Evolutionary conservation across 2,329 filamentous ascomycete species (phyloP), one percentile per base, ranked within the genome.

Genomic region (Microsporum audouinii): DNA sequence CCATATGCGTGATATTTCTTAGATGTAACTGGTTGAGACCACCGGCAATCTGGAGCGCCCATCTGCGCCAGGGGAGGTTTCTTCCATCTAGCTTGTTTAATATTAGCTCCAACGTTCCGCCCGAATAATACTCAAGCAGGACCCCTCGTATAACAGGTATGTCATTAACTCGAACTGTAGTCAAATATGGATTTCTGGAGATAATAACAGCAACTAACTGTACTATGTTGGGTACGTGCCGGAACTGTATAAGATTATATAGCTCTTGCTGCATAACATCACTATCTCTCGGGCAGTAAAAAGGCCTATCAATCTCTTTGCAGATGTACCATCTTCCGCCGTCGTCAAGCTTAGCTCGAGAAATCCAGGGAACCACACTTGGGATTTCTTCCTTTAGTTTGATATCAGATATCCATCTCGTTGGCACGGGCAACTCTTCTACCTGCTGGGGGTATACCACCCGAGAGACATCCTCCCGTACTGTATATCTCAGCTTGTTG

Each of bases 71-170:
- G 33, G 57, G 57, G 38, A 8, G 38, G 45, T 47, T 47, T 38
- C 17, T 31, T 41, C 56, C 34, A 43, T 58, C 23, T 29, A 36
- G 29, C 34, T 43, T 17, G n/a, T 45, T 58, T 43, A 58, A 38
- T 7, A 23, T 31, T 29, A n/a, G 38, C 39, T 58, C 57, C 38
- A 58, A 47, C 33, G 57, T 58, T 31, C 57, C 57, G 43, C 59
- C 59, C 14, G 63, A 27, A 38, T 66, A 63, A 53, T 63, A 66
- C 60, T 66, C 60, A 34, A 65, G 64, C 41, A 67, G 65, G 33
- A 66, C 63, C 5, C 63, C 66, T 41, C 7, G 65, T 31, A 60
- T 55, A 27, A 60, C 58, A 53, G 23, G 33, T 53, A 14, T 17
- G 31, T 29, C 12, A 12, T 43, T 10, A 60, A 14, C 33, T 33